Base-by-base conservation (phyloP, 208 protist species). In the Acanthamoeba polyphaga region DNA sequence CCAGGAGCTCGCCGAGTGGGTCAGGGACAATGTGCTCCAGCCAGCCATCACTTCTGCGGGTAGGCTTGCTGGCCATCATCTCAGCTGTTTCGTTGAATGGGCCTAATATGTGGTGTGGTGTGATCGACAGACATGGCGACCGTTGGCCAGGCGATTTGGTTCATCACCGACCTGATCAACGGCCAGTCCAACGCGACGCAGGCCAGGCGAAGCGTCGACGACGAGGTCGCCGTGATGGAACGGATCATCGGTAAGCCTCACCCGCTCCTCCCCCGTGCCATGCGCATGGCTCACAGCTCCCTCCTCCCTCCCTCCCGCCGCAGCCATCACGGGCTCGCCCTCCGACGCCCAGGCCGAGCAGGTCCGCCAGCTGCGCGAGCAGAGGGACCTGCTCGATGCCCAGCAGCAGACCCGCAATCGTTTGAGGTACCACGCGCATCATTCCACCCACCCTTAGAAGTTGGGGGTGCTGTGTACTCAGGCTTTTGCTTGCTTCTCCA, bases 1-100 rank as follows among this genome's bases (percentile, higher is more conserved):
- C 17, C 80, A 90, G 84, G 84, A 90, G 13, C 60, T 90, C n/a
- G 84, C 55, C 17, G 51, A 70, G 32, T 90, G 84, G 84, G n/a
- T 90, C 49, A 60, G 84, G 43, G 19, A n/a, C 32, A 49, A 90
- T 29, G 43, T 90, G 32, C 55, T 90, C 10, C 29, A 68, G 84
- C 84, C 84, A 24, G 84, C 84, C 13, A 24, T 70, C n/a, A 38
- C 7, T 19, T 29, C 51, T 15, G 60, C 51, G 5, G 34, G 84
- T 90, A 90, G 12, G 29, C 49, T 49, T 49, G 1, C 24, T 66
- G 7, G n/a, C 27, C 17, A 2, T 3, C 17, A 7, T 34, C n/a
- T 34, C n/a, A 34, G 27, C 51, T 85, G 34, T 51, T 53, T 5
- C 17, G 17, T 27, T 84, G 34, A 15, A 38, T 27, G 70, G 17